These are phyloP conservation scores for Eremochloa ophiuroides DNA, from an alignment of 176 grass and related monocot genomes.

Conservation along the genomic window DNA sequence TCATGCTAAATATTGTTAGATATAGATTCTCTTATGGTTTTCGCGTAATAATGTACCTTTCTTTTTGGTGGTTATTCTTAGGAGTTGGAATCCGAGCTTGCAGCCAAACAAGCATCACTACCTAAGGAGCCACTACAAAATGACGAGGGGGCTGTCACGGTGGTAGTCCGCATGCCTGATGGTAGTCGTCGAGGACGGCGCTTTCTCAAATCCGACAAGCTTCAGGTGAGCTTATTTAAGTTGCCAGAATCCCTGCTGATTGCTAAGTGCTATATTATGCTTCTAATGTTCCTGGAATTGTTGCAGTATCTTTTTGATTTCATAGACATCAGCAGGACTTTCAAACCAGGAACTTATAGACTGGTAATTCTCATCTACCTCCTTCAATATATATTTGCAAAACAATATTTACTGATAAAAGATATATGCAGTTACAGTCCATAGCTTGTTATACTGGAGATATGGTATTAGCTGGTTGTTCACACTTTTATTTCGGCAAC, in stretches of 20 bases:
- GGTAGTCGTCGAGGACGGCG: slow-evolving; percentile 68
- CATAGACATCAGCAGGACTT: slow-evolving; percentile 76
- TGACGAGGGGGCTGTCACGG: slow-evolving; percentile 73
- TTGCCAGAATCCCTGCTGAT: slow-evolving; percentile 19
- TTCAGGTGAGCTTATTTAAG: slow-evolving; percentile 53
- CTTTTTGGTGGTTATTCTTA: slow-evolving; percentile 12
- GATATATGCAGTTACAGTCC: neutral
- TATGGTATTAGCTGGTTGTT: neutral
- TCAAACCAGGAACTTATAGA: slow-evolving; percentile 91
- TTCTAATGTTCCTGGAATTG: slow-evolving; percentile 27
- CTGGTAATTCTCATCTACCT: slow-evolving; percentile 59
- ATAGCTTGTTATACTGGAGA: slow-evolving; percentile 1
- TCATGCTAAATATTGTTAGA: neutral
- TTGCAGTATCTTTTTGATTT: slow-evolving; percentile 92
- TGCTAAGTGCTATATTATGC: neutral
- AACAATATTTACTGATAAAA: slow-evolving; percentile 5
- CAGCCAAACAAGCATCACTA: slow-evolving; percentile 73
- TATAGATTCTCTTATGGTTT: slow-evolving; percentile 2
- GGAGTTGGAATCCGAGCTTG: slow-evolving; percentile 81
- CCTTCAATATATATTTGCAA: slow-evolving; percentile 13
- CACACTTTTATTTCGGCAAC: neutral
- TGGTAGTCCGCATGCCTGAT: slow-evolving; percentile 90
- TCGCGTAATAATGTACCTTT: neutral
- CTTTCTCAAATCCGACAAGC: slow-evolving; percentile 89
- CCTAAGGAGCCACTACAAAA: slow-evolving; percentile 74